Percentiles rank a stretch among this genome's conserved stretches.
phyloP scores from a whole-genome alignment of 805 yeast species.

The Cyberlindnera amylophila region DNA sequence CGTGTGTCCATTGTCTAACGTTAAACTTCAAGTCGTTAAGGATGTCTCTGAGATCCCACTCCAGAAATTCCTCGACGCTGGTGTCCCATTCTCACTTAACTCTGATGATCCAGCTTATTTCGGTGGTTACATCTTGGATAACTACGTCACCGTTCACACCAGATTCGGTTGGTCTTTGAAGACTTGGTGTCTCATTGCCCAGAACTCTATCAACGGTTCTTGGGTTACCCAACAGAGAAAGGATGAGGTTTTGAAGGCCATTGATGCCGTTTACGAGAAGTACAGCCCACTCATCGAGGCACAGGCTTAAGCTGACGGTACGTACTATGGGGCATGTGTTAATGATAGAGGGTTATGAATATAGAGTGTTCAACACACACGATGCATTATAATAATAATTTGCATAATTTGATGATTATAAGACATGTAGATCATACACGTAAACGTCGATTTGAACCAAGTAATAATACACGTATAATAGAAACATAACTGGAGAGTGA shows the following conservation, averaged over 20 bases:
- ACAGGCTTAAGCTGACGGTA: neutral
- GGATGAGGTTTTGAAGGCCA: slow-evolving; percentile 38
- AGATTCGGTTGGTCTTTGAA: slow-evolving; percentile 57
- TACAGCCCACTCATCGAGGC: slow-evolving; percentile 25
- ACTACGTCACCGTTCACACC: slow-evolving; percentile 62
- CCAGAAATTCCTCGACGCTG: slow-evolving; percentile 50
- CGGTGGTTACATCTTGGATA: slow-evolving; percentile 80
- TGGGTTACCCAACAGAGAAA: slow-evolving; percentile 65
- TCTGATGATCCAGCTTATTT: slow-evolving; percentile 82
- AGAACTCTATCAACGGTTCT: slow-evolving; percentile 65
- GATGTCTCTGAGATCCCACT: slow-evolving; percentile 68
- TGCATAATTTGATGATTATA: too few relatives aligned
- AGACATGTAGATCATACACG: too few relatives aligned
- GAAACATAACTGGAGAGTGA: neutral
- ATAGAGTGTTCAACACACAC: too few relatives aligned
- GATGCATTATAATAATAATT: too few relatives aligned
- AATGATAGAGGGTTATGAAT: too few relatives aligned
- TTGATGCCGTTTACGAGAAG: slow-evolving; percentile 40
- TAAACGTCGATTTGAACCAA: too few relatives aligned
- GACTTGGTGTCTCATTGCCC: slow-evolving; percentile 63
- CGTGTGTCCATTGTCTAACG: slow-evolving; percentile 75
- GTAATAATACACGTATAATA: neutral
- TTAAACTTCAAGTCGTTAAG: slow-evolving; percentile 68
- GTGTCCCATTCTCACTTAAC: slow-evolving; percentile 71
- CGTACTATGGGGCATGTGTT: too few relatives aligned